phyloP scores from a whole-genome alignment of 129 eudicot species.

The Chrysanthemum lavandulifolium region DNA sequence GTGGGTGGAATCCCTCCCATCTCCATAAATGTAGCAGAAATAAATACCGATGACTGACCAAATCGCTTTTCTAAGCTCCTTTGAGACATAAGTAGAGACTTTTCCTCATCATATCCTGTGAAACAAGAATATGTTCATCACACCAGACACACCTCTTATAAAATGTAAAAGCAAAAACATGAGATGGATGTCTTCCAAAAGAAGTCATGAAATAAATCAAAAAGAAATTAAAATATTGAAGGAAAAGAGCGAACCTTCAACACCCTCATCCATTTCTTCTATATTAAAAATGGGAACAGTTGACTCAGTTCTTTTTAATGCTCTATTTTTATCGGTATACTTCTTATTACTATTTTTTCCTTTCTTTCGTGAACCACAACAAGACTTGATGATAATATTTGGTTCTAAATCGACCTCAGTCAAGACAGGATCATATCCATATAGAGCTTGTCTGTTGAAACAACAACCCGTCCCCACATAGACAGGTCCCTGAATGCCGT shows the following conservation, averaged over 20 bases:
- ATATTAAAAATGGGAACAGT: constrained; percentile 40
- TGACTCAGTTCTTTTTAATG: constrained; percentile 41
- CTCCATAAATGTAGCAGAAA: constrained; percentile 61
- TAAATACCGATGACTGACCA: constrained; percentile 56
- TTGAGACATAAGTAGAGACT: constrained; percentile 53
- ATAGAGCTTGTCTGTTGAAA: constrained; percentile 61
- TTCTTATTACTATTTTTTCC: constrained; percentile 39
- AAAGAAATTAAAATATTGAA: background rate
- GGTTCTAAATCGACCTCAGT: constrained; percentile 43
- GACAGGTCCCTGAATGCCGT: constrained; percentile 65
- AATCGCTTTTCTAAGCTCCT: constrained; percentile 57
- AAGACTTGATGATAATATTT: constrained; percentile 35
- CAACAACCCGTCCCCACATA: constrained; percentile 70
- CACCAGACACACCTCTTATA: background rate
- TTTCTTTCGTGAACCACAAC: constrained; percentile 58
- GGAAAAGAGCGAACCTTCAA: constrained; percentile 35
- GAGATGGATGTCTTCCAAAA: background rate
- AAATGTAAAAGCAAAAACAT: background rate
- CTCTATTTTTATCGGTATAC: constrained; percentile 39
- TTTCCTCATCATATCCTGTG: constrained; percentile 52
- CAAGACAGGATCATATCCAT: constrained; percentile 57
- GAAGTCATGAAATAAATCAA: background rate
- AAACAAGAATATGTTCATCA: constrained; percentile 5
- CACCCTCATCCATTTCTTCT: constrained; percentile 46
- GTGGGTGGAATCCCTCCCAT: constrained; percentile 51